These are phyloP conservation scores for Rhododendron williamsianum DNA, from an alignment of 148 eudicot species.

Conservation along the genomic window DNA sequence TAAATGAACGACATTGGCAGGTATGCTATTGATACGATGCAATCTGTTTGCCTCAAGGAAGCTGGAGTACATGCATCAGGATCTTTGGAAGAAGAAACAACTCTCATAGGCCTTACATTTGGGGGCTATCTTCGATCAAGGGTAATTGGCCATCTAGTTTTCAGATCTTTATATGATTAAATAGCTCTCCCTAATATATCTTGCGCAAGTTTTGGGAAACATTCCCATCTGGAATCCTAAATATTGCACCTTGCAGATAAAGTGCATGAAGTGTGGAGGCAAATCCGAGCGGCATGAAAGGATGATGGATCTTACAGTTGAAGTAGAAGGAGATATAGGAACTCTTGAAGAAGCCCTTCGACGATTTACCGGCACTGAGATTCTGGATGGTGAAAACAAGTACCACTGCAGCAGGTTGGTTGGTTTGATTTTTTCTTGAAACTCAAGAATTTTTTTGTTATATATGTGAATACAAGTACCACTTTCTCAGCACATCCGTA, in stretches of 20 bases:
- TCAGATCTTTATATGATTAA: neutral
- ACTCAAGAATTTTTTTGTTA: neutral
- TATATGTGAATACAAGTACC: neutral
- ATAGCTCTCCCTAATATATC: neutral
- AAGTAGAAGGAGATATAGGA: slow-evolving; percentile 72
- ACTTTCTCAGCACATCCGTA: neutral
- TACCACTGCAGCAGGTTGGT: slow-evolving; percentile 77
- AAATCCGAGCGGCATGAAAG: slow-evolving; percentile 70
- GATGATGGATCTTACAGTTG: slow-evolving; percentile 89
- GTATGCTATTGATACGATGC: slow-evolving; percentile 73
- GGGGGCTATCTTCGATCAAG: slow-evolving; percentile 83
- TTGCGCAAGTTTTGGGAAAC: neutral
- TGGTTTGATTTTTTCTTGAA: slow-evolving; percentile 2
- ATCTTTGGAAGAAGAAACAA: slow-evolving; percentile 60
- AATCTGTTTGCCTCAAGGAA: slow-evolving; percentile 60
- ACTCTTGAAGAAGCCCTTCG: slow-evolving; percentile 74
- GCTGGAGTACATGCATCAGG: slow-evolving; percentile 41
- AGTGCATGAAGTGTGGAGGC: slow-evolving; percentile 65
- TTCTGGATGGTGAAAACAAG: slow-evolving; percentile 86
- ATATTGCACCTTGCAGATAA: slow-evolving; percentile 43
- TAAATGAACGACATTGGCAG: slow-evolving; percentile 28
- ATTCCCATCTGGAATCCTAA: neutral
- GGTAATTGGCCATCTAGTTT: slow-evolving; percentile 30
- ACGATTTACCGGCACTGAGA: slow-evolving; percentile 59
- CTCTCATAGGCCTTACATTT: slow-evolving; percentile 75